These are phyloP conservation scores for Carex myosuroides DNA, from an alignment of 176 grass and related monocot genomes.

Conservation along the genomic window DNA sequence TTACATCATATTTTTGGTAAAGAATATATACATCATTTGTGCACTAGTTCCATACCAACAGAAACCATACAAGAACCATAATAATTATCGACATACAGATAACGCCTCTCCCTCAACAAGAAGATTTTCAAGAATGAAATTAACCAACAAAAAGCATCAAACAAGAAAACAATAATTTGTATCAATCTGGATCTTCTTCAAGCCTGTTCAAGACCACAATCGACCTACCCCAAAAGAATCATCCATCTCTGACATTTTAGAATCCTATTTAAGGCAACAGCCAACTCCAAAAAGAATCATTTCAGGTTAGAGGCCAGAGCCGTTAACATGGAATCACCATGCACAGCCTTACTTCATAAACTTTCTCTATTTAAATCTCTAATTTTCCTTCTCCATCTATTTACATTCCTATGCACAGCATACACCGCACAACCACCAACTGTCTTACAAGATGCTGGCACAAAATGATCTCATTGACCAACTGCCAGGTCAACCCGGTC, in stretches of 20 bases:
- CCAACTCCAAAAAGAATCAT: not conserved
- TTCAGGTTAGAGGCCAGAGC: not conserved
- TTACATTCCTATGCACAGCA: not conserved
- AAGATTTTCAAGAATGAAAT: no score
- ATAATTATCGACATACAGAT: no score
- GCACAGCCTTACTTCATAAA: not conserved
- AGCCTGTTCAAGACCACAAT: not conserved
- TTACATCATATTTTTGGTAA: no score
- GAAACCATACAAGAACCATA: not conserved
- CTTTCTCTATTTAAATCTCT: not conserved
- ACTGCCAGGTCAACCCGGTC: slow-evolving; percentile 63
- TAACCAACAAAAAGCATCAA: not conserved
- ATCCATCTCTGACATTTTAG: not conserved
- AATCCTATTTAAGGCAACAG: not conserved
- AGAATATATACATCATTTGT: no score
- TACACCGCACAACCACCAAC: not conserved
- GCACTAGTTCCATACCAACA: not conserved
- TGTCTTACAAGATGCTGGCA: no score
- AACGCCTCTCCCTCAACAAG: not conserved
- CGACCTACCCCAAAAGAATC: not conserved
- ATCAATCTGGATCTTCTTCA: not conserved
- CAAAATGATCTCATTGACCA: slow-evolving; percentile 40
- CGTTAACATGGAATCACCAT: slow-evolving; percentile 8
- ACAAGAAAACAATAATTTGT: not conserved
- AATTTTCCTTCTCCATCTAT: not conserved